Evolutionary conservation across 2,329 filamentous ascomycete species (phyloP), one percentile per base, ranked within the genome.

Genomic region (Trichoderma hamatum): DNA sequence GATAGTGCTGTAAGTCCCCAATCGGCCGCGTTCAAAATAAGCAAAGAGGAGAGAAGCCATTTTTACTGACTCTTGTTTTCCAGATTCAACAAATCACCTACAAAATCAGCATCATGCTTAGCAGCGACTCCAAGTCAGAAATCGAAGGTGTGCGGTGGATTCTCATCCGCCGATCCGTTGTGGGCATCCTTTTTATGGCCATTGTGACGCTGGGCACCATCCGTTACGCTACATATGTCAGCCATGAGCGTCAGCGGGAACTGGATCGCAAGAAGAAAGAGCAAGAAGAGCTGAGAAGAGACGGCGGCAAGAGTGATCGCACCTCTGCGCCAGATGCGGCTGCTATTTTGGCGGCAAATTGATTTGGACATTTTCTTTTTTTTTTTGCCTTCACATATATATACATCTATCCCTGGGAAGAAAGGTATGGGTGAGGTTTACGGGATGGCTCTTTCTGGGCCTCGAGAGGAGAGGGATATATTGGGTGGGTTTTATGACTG

Each of bases 71-170:
- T 19, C 16, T 24, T 30, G 21, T 10, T 32, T 26, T 6, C 1
- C 34, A 93, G 85, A 94, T 97, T 71, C 94, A 97, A 84, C 92
- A 97, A 82, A 86, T 98, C 73, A 97, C 95, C 80, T 97, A 98
- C 81, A 96, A 97, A 78, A 98, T 99, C 79, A 96, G 92, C 26
- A 93, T 97, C 36, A 86, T 88, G 51, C 86, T 99, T 54, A 96
- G 93, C 78, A 96, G 93, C 71, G 96, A 98, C 79, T 89, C 92
- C 59, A 94, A 95, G 78, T 95, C 92, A 5, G 92, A 97, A 74
- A 94, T 98, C 60, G 96, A 99, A 79, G 92, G 90, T 1, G 83
- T 99, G 60, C 86, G 96, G 70, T 98, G 96, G 96, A 89, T 97
- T 51, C 81, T 90, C 72, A 92, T 89, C 71, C 82, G 87, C 67